Base-by-base conservation (phyloP, 495 filamentous ascomycete species). In the Neurospora sp. region DNA sequence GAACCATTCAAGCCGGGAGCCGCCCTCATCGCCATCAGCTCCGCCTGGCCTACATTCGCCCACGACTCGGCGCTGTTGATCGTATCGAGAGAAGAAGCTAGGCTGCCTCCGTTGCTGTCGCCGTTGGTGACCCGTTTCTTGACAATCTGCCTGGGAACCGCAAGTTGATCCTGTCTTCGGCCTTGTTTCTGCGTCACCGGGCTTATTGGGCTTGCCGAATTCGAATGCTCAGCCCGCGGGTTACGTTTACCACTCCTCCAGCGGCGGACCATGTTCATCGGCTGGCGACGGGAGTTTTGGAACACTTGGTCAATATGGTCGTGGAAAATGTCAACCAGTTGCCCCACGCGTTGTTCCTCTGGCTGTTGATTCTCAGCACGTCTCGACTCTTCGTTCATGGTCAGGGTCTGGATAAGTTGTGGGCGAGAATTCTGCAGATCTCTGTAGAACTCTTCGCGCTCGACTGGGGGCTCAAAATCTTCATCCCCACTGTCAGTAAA, bases 401-500 rank as follows among this genome's bases (percentile, higher is more conserved):
- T 66, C 7, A 35, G 14, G 39, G 54, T 60, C 35, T 79, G 37
- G 16, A 60, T n/a, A 5, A 66, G 16, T 23, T 12, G 12, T 18
- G 3, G 37, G 16, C 39, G 1, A 14, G 23, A 23, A 20, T 37
- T 44, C 12, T 74, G 74, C 41, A 81, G 74, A 23, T 80, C 72
- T 69, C 39, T 46, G 5, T 76, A 71, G 0, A 81, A 76, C 42
- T 81, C 80, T n/a, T 81, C 80, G 5, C 78, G 62, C 35, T 81
- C 80, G 6, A 77, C 76, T 18, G 80, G 78, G 9, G 79, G 77
- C 3, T 78, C 73, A n/a, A 80, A 81, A 7, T 77, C 78, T 79
- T 1, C 54, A 37, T 31, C 6, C 6, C 27, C 31, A 2, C 1
- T 0, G 27, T 66, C 54, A 66, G 54, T 12, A 5, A 66, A 31